phyloP scores from a whole-genome alignment of 2,329 filamentous ascomycete genomes.

The Fusarium dimerum region DNA sequence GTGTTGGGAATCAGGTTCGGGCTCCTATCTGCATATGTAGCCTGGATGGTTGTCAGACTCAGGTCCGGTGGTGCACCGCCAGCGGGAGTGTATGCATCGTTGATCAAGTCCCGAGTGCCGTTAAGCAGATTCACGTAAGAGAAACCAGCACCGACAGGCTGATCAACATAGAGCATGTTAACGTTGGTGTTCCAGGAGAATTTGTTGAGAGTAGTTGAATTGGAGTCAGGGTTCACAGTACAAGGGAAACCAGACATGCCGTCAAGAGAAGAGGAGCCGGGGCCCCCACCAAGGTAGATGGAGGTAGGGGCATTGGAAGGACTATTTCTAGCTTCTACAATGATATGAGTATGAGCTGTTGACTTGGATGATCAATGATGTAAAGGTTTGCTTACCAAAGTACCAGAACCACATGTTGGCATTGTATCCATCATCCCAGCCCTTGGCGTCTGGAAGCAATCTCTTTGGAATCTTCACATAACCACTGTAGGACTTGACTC shows the following conservation, averaged over 20 bases:
- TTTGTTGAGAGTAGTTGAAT: constrained; percentile 54
- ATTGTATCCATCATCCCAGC: constrained; percentile 13
- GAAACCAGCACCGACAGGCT: constrained; percentile 65
- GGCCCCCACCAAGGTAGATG: constrained; percentile 67
- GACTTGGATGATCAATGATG: background rate
- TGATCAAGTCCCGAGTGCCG: constrained; percentile 53
- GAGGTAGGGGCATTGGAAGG: constrained; percentile 26
- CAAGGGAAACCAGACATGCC: constrained; percentile 58
- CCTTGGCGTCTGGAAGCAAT: constrained; percentile 29
- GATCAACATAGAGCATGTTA: constrained; percentile 54
- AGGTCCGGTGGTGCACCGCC: constrained; percentile 1
- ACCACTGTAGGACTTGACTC: constrained; percentile 23
- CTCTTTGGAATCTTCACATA: constrained; percentile 24
- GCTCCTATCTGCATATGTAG: constrained; percentile 10
- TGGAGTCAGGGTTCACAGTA: constrained; percentile 46
- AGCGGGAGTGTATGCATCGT: constrained; percentile 25
- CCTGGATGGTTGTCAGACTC: constrained; percentile 16
- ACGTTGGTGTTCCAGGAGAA: constrained; percentile 61
- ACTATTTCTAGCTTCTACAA: constrained; percentile 34
- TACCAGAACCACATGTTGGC: constrained; percentile 47
- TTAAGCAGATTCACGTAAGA: constrained; percentile 52
- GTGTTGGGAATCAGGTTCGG: constrained; percentile 39
- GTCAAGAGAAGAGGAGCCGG: constrained; percentile 60
- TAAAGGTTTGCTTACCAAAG: constrained; percentile 26
- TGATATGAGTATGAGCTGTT: background rate